Evolutionary conservation across 1,284 basidiomycete genomes (phyloP).

Genomic region (Apiotrichum gracile): DNA sequence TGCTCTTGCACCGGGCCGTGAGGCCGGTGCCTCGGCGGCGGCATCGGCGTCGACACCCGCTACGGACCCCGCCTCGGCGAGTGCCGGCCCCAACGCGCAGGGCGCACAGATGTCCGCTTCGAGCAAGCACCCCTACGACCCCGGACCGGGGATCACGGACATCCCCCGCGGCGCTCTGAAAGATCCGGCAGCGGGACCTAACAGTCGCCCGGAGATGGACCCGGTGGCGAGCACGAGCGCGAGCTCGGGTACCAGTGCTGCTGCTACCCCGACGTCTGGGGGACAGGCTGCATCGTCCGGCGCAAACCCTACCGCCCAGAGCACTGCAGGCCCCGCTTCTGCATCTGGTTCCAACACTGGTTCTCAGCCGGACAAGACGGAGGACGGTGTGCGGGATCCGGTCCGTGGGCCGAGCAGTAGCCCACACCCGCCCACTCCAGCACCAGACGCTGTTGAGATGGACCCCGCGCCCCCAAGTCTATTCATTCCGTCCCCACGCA

Average conservation of each 20-base stretch:
- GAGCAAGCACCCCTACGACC: background rate
- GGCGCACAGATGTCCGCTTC: background rate
- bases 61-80: no score
- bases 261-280: no score
- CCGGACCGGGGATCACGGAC: background rate
- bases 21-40: background rate
- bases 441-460: no score
- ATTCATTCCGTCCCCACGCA: no score
- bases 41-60: background rate
- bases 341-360: no score
- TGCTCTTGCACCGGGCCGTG: no score
- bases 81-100: background rate
- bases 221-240: background rate
- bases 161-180: background rate
- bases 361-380: background rate
- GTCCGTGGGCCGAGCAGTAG: conserved; percentile 6
- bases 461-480: no score
- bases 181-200: background rate
- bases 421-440: background rate
- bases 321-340: no score
- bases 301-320: no score
- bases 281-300: no score
- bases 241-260: background rate
- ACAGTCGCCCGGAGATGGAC: background rate
- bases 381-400: background rate